These are phyloP conservation scores for Elsinoe perseae DNA, from an alignment of 2,329 filamentous ascomycete species.

Conservation along the genomic window DNA sequence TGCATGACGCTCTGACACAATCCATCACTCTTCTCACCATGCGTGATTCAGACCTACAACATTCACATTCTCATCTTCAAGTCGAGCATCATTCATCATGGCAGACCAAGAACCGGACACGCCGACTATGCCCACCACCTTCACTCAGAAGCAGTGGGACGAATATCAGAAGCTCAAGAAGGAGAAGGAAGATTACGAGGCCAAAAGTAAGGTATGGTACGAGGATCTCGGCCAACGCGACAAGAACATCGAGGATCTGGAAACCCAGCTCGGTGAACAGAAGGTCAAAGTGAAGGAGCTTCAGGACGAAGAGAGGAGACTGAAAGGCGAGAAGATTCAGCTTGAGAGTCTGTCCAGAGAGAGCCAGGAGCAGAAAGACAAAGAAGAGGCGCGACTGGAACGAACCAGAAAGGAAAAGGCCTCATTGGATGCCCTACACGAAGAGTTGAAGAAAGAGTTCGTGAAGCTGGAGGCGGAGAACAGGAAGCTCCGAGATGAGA, in stretches of 20 bases:
- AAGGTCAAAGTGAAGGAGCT: background rate
- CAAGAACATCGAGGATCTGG: slow-evolving; percentile 56
- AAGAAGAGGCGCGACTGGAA: background rate
- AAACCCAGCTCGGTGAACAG: background rate
- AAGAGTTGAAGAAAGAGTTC: slow-evolving; percentile 1
- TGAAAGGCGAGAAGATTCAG: slow-evolving; percentile 58
- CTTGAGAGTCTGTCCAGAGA: slow-evolving; percentile 60
- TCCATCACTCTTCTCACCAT: background rate
- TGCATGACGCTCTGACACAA: background rate
- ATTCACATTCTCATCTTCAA: background rate
- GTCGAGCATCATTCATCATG: background rate
- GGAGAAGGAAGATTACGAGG: slow-evolving; percentile 47
- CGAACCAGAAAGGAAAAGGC: background rate
- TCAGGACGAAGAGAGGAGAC: slow-evolving; percentile 21
- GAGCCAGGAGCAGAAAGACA: slow-evolving; percentile 20
- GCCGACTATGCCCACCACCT: background rate
- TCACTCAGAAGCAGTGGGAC: background rate
- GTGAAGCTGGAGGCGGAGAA: slow-evolving; percentile 5
- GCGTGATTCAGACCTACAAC: background rate
- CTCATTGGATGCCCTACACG: background rate
- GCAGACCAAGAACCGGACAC: slow-evolving; percentile 1
- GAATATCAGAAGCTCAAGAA: background rate
- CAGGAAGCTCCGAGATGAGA: background rate
- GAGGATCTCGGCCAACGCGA: slow-evolving; percentile 65
- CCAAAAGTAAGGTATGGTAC: slow-evolving; percentile 71